Evolutionary conservation across 495 filamentous ascomycete genomes (phyloP), one percentile per base, ranked within the genome.

Genomic region (Xylaria palmicola): DNA sequence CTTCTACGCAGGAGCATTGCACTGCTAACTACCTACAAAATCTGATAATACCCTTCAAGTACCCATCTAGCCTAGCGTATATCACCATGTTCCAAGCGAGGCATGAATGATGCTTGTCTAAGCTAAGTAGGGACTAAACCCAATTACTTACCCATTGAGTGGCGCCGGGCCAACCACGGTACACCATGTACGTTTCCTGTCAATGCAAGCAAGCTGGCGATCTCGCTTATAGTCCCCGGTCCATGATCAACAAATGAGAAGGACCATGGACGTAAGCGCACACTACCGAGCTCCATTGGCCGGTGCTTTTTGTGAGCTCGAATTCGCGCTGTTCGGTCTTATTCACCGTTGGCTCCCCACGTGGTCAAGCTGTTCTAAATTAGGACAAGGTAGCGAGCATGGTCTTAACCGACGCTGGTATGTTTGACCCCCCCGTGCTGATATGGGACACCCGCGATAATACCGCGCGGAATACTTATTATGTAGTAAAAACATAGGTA

Each of bases 81-180:
- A n/a, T n/a, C 27, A 19, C 47, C 19, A 51, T 48, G 15, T 51
- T 51, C 29, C 34, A 51, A 51, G 48, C 48, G 48, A 51, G 22
- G 48, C 48, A 29, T 34, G 6, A 36, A 6, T 36, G 32, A 6
- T 6, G 32, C 32, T 6, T 6, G 32, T 6, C 32, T 36, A 36
- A 36, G 32, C 6, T 36, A 36, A 36, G 6, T n/a, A n/a, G n/a
- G n/a, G n/a, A n/a, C n/a, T n/a, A n/a, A n/a, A n/a, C n/a, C n/a
- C n/a, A n/a, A n/a, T n/a, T n/a, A n/a, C n/a, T n/a, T n/a, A n/a
- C n/a, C n/a, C n/a, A n/a, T n/a, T n/a, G n/a, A 17, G 48, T 34
- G 48, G 27, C 19, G 48, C 34, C 27, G 47, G 47, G 26, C 27
- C 29, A 50, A 20, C 47, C 27, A 17, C 13, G 29, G 47, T 34